Percentiles rank a stretch among this genome's conserved stretches.
Conservation (phyloP, 1,139 yeast genomes). For the Starmera stellimalicola region DNA sequence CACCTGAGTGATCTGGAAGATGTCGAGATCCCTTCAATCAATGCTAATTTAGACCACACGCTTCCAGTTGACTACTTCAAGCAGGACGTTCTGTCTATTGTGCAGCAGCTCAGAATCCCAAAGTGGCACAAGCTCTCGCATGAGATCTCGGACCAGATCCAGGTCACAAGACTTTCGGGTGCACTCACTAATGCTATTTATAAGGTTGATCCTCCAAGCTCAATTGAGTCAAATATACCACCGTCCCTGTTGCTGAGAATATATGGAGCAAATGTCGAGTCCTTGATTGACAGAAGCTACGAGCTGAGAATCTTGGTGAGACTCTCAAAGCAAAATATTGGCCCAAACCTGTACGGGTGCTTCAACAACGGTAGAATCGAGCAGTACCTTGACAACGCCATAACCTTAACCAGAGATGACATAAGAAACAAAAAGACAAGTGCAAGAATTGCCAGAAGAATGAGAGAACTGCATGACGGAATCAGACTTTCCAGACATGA, state of each 20-base stretch:
- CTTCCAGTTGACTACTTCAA: conserved; percentile 79
- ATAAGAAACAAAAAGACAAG: conserved; percentile 70
- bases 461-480: conserved; percentile 87
- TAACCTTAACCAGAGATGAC: conserved; percentile 62
- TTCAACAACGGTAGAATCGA: conserved; percentile 89
- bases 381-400: conserved; percentile 75
- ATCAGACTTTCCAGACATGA: conserved; percentile 54
- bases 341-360: conserved; percentile 83
- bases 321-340: conserved; percentile 69
- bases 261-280: conserved; percentile 86
- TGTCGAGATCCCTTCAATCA: conserved; percentile 25
- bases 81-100: conserved; percentile 62
- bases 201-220: conserved; percentile 35
- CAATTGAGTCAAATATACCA: conserved; percentile 12
- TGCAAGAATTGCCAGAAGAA: conserved; percentile 85
- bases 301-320: conserved; percentile 70
- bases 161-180: conserved; percentile 67
- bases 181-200: conserved; percentile 91
- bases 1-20: conserved; percentile 29
- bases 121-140: conserved; percentile 56
- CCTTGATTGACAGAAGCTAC: conserved; percentile 75
- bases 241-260: conserved; percentile 59
- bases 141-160: conserved; percentile 27
- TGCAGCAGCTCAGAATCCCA: conserved; percentile 56
- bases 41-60: conserved; percentile 47